phyloP scores from a whole-genome alignment of 306 rosid species.

The Cercis canadensis region DNA sequence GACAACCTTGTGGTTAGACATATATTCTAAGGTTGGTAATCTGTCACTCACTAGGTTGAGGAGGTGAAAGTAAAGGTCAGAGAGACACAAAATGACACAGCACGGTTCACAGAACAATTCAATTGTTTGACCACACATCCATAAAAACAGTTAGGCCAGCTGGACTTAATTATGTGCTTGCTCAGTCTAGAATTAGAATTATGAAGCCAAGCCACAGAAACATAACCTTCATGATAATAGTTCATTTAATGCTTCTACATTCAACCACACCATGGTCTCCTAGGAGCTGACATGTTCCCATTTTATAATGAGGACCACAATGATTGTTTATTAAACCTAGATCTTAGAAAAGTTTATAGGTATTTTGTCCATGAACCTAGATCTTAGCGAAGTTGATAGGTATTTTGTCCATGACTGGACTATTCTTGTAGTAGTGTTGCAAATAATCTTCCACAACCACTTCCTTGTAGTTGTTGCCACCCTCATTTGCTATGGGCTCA shows the following conservation, averaged over 20 bases:
- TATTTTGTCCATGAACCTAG: too few species aligned
- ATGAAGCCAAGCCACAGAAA: too few species aligned
- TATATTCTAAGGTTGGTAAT: constrained; percentile 10
- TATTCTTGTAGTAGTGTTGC: constrained; percentile 15
- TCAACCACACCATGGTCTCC: neutral
- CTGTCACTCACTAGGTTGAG: constrained; percentile 7
- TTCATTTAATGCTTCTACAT: too few species aligned
- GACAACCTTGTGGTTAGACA: too few species aligned
- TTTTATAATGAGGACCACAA: too few species aligned
- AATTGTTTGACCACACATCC: constrained; percentile 29
- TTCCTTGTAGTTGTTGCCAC: neutral
- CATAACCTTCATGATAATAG: neutral
- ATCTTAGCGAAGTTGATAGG: constrained; percentile 27
- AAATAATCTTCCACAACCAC: constrained; percentile 17
- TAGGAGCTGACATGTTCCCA: too few species aligned
- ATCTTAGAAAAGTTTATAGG: too few species aligned
- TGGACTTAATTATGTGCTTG: constrained; percentile 34
- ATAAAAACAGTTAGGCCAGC: constrained; percentile 26
- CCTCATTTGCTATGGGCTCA: neutral
- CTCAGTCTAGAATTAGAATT: too few species aligned
- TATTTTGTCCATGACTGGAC: neutral
- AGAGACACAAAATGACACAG: neutral
- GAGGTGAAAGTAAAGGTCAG: constrained; percentile 5
- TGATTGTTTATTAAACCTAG: too few species aligned
- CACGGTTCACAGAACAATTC: constrained; percentile 23